These are phyloP conservation scores for Sphagnum magellanicum DNA, from an alignment of 228 moss, liverwort and hornwort species.

Conservation along the genomic window DNA sequence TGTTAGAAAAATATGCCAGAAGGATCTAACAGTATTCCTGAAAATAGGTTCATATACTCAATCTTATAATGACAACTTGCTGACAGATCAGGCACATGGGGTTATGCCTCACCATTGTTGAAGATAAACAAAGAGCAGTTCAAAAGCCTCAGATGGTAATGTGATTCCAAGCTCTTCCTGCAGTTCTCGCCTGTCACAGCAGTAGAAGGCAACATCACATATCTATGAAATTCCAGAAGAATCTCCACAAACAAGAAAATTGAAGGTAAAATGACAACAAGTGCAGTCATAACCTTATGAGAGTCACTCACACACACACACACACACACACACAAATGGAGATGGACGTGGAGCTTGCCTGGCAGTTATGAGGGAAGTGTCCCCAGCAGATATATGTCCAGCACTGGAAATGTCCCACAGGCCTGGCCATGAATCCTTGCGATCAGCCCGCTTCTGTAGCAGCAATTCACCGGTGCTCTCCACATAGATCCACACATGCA, in stretches of 20 bases:
- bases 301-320: too few species aligned
- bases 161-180: slow-evolving; percentile 87
- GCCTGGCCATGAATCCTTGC: slow-evolving; percentile 92
- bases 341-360: slow-evolving; percentile 26
- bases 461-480: slow-evolving; percentile 83
- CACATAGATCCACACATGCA: slow-evolving; percentile 90
- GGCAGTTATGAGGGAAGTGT: slow-evolving; percentile 72
- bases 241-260: too few species aligned
- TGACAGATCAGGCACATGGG: background rate
- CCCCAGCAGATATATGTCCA: slow-evolving; percentile 92
- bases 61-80: too few species aligned
- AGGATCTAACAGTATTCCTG: too few species aligned
- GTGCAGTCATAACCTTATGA: too few species aligned
- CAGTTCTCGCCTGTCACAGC: slow-evolving; percentile 72
- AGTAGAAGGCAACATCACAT: background rate
- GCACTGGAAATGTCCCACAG: slow-evolving; percentile 94
- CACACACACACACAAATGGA: too few species aligned
- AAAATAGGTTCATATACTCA: too few species aligned
- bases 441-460: slow-evolving; percentile 77
- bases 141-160: slow-evolving; percentile 73
- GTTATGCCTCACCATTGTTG: slow-evolving; percentile 64
- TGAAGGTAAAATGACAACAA: too few species aligned
- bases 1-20: too few species aligned
- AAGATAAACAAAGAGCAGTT: slow-evolving; percentile 70
- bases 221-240: too few species aligned